These are phyloP conservation scores for Ophiostoma triangulosporum DNA, from an alignment of 2,329 filamentous ascomycete genomes.

Conservation along the genomic window DNA sequence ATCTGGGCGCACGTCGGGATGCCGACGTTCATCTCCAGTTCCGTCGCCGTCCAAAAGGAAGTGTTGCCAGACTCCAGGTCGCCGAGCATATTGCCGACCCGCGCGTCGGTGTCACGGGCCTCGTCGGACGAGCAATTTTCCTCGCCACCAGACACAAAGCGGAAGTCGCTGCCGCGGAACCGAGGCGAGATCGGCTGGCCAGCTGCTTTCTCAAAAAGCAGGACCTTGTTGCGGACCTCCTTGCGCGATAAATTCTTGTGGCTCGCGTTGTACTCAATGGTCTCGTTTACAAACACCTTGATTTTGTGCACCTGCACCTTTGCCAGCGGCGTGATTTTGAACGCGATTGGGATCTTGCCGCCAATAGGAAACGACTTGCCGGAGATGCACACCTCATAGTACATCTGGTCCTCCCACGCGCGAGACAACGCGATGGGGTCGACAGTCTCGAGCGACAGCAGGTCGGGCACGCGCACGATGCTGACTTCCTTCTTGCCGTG, in stretches of 20 bases:
- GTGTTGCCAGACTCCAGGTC: conserved; percentile 60
- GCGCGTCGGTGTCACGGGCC: conserved; percentile 20
- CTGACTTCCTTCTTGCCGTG: conserved; percentile 69
- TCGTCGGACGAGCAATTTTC: conserved; percentile 39
- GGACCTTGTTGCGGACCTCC: conserved; percentile 67
- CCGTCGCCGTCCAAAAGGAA: conserved; percentile 69
- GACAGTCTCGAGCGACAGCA: conserved; percentile 77
- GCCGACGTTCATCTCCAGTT: conserved; percentile 90
- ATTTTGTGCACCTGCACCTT: conserved; percentile 90
- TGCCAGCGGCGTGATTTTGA: conserved; percentile 82
- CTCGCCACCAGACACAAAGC: conserved; percentile 68
- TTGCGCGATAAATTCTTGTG: conserved; percentile 66
- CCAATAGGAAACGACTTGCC: conserved; percentile 90
- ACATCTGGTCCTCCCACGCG: conserved; percentile 88
- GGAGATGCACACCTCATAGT: conserved; percentile 92
- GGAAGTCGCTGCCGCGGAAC: conserved; percentile 63
- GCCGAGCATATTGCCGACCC: conserved; percentile 60
- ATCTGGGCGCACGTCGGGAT: conserved; percentile 80
- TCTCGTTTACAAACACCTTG: conserved; percentile 83
- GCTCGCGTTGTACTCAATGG: conserved; percentile 78
- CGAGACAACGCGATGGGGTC: conserved; percentile 89
- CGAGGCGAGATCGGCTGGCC: conserved; percentile 61
- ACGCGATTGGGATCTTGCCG: conserved; percentile 77
- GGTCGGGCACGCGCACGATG: conserved; percentile 73
- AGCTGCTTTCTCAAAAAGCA: conserved; percentile 77